Base-by-base conservation (phyloP, 2,329 filamentous ascomycete species). In the Fusarium sambucinum region DNA sequence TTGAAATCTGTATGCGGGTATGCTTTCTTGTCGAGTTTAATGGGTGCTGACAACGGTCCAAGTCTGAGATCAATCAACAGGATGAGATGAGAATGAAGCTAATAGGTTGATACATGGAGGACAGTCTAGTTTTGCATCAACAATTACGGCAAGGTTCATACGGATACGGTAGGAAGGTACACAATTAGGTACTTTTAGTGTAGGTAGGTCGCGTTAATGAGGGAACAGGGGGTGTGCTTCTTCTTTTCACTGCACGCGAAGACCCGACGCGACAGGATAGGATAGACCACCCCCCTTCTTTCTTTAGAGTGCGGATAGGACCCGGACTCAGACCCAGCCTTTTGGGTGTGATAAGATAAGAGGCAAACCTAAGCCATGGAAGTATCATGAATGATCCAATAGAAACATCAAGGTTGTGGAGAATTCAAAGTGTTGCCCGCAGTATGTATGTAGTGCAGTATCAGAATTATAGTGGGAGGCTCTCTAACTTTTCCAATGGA, bases 291-390 rank as follows among this genome's bases (percentile, higher is more conserved):
- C 41, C 40, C 41, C 56, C 58, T 56, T 59, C 59, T 46, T 54
- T 33, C 32, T 19, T 21, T 42, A 25, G 14, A 41, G 14, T 21
- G 21, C 25, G 21, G 30, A 63, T 13, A 35, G 30, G 23, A 41
- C 37, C 54, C n/a, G 23, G 21, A 40, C 37, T n/a, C n/a, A 23
- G 23, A 41, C 37, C 54, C 16, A 9, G 14, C 14, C 23, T 40
- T 16, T 30, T 47, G 29, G 47, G 5, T 23, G 12, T 30, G 67
- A 69, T 69, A 69, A 69, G 67, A 69, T 69, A 69, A 69, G 66
- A 23, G 40, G 6, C 9, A 21, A 30, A 21, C 32, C 14, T 3
- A 27, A 33, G 32, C 32, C 16, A 33, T n/a, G n/a, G n/a, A 32
- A 7, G 30, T 13, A 30, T 30, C 29, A 30, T 30, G 11, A 11